phyloP scores from a whole-genome alignment of 768 basidiomycete genomes.

The Tulasnella sp. region DNA sequence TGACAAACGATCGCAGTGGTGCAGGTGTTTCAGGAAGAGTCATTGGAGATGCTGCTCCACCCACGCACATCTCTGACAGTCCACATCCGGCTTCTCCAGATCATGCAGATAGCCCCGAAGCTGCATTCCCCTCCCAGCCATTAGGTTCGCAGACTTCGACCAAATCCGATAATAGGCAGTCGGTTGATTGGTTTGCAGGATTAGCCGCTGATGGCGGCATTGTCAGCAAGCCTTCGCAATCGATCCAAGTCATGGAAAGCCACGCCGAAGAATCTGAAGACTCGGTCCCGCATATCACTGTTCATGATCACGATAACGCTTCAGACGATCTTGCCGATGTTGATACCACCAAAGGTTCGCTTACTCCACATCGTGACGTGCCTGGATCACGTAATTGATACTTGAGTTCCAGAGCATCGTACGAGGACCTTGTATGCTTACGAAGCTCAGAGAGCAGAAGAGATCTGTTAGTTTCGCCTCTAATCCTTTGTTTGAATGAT shows the following conservation, averaged over 20 bases:
- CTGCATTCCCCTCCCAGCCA: constrained; percentile 15
- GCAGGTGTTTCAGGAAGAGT: constrained; percentile 63
- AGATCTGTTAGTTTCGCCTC: constrained; percentile 53
- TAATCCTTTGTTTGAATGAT: not conserved
- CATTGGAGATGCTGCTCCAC: constrained; percentile 59
- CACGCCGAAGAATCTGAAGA: constrained; percentile 38
- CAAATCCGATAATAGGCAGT: constrained; percentile 48
- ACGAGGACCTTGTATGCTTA: constrained; percentile 78
- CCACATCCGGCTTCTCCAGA: constrained; percentile 28
- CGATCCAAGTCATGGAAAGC: constrained; percentile 38
- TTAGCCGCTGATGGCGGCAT: constrained; percentile 54
- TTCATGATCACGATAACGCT: constrained; percentile 15
- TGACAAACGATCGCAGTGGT: constrained; percentile 74
- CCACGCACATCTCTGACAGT: constrained; percentile 46
- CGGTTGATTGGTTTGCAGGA: constrained; percentile 85
- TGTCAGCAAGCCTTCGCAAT: constrained; percentile 1
- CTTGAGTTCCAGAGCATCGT: constrained; percentile 42
- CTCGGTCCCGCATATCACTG: not conserved
- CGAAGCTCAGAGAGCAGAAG: constrained; percentile 76
- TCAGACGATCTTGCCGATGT: constrained; percentile 57
- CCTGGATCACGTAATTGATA: not conserved
- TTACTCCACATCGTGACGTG: not conserved
- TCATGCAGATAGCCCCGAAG: constrained; percentile 30
- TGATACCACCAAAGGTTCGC: constrained; percentile 50
- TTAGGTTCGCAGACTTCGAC: not conserved